These are phyloP conservation scores for Leccinum olivaceopallidum DNA, from an alignment of 768 basidiomycete species.

Conservation along the genomic window DNA sequence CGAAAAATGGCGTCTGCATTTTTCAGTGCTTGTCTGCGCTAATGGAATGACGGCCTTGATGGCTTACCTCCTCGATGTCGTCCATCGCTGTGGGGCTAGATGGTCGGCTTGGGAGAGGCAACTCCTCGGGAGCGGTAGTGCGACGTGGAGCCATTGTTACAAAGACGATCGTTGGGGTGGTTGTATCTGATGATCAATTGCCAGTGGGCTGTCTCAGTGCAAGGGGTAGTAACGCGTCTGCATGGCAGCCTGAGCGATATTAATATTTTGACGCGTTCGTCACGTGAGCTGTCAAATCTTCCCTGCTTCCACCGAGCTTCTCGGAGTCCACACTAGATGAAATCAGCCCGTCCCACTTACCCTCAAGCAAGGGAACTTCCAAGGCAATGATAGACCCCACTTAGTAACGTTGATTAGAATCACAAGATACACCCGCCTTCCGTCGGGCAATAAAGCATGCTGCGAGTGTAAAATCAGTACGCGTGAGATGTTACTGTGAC, in stretches of 20 bases:
- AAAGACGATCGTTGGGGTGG: too few relatives aligned
- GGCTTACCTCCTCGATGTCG: slow-evolving; percentile 45
- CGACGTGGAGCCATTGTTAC: too few relatives aligned
- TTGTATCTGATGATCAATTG: too few relatives aligned
- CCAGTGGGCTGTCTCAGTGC: too few relatives aligned
- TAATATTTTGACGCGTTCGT: too few relatives aligned
- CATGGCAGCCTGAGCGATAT: too few relatives aligned
- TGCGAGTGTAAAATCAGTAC: not conserved
- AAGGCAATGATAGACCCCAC: not conserved
- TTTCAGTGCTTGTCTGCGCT: not conserved
- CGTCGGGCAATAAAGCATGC: not conserved
- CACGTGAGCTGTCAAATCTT: too few relatives aligned
- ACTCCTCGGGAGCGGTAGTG: too few relatives aligned
- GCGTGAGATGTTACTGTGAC: not conserved
- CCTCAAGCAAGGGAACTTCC: not conserved
- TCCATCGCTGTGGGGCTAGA: slow-evolving; percentile 19
- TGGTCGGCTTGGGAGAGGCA: too few relatives aligned
- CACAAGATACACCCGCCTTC: not conserved
- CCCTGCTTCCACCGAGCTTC: slow-evolving; percentile 2
- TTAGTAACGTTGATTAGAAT: not conserved
- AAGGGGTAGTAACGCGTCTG: too few relatives aligned
- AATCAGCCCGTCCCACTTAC: too few relatives aligned
- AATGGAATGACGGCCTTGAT: not conserved
- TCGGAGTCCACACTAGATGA: too few relatives aligned
- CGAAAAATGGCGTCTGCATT: slow-evolving; percentile 61